Evolutionary conservation across 2,329 filamentous ascomycete genomes (phyloP).

Genomic region (Sordariomycetes sp.): DNA sequence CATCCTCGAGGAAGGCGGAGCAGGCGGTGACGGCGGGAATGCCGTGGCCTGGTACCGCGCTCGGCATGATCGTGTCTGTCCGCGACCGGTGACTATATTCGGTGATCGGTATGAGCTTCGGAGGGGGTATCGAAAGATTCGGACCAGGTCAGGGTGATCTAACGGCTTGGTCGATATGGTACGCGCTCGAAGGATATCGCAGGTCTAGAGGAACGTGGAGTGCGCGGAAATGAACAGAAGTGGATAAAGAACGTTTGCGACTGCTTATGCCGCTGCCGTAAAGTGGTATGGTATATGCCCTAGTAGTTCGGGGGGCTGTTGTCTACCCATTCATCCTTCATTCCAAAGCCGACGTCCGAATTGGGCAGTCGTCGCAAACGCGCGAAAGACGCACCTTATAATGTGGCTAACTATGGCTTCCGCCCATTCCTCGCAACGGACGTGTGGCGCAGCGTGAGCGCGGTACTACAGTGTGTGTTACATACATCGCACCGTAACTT

Average conservation of each 20-base stretch:
- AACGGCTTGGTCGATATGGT: background rate
- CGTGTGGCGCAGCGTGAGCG: no score
- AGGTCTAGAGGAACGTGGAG: background rate
- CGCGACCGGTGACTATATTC: background rate
- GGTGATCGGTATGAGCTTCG: background rate
- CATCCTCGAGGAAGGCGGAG: constrained; percentile 35
- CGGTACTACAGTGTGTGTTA: no score
- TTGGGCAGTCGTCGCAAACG: background rate
- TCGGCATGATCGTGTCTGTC: background rate
- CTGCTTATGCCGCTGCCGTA: background rate
- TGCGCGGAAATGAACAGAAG: background rate
- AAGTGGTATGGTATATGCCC: background rate
- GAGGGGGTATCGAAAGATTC: background rate
- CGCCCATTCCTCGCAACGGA: no score
- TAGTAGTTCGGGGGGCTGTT: background rate
- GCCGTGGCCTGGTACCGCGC: constrained; percentile 20
- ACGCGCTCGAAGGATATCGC: background rate
- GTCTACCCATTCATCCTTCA: background rate
- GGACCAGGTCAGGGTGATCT: background rate
- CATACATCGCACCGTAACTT: no score
- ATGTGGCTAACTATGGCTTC: background rate
- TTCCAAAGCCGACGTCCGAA: background rate
- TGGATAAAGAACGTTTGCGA: background rate
- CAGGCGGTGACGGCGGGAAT: constrained; percentile 41
- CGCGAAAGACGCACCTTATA: background rate